Evolutionary conservation across 1,284 basidiomycete genomes (phyloP).

Genomic region (Moesziomyces globuligerus): DNA sequence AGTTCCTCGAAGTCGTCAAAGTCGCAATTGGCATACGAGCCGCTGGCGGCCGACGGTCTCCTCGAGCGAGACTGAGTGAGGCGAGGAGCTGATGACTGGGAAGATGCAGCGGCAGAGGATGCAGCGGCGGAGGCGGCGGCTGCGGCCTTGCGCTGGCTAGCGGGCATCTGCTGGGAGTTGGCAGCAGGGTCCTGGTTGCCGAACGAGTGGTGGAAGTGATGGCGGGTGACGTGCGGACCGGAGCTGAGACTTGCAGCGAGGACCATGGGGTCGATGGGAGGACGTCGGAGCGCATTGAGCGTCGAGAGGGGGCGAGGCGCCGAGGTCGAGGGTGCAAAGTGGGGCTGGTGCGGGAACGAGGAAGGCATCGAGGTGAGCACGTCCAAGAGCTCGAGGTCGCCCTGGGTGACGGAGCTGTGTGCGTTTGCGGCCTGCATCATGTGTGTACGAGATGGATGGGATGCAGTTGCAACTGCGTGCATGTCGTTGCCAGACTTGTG

Average conservation of each 20-base stretch:
- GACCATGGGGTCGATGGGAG: conserved; percentile 64
- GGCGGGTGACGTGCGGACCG: conserved; percentile 61
- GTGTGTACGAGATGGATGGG: conserved; percentile 7
- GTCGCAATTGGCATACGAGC: conserved; percentile 58
- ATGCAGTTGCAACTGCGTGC: conserved; percentile 16
- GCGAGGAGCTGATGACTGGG: neutral
- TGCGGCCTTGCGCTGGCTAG: conserved; percentile 40
- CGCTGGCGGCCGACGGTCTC: conserved; percentile 31
- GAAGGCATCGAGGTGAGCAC: conserved; percentile 49
- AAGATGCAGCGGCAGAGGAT: neutral
- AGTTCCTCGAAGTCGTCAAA: conserved; percentile 39
- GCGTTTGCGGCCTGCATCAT: conserved; percentile 38
- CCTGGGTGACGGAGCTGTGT: conserved; percentile 33
- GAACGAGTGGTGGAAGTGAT: conserved; percentile 64
- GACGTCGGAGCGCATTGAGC: conserved; percentile 59
- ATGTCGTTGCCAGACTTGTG: conserved; percentile 3
- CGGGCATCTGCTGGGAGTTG: conserved; percentile 58
- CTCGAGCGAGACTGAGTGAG: conserved; percentile 9
- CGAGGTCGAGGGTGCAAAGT: conserved; percentile 13
- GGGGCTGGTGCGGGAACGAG: conserved; percentile 36
- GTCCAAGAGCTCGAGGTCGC: conserved; percentile 55
- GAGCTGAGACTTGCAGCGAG: conserved; percentile 60
- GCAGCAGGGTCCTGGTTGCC: conserved; percentile 28
- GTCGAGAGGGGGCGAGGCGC: conserved; percentile 49
- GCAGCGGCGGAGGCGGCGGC: conserved; percentile 18